Percentiles rank a stretch among this genome's conserved stretches.
Conservation (phyloP, 1,284 basidiomycete genomes). For the Ceratobasidium sp. region DNA sequence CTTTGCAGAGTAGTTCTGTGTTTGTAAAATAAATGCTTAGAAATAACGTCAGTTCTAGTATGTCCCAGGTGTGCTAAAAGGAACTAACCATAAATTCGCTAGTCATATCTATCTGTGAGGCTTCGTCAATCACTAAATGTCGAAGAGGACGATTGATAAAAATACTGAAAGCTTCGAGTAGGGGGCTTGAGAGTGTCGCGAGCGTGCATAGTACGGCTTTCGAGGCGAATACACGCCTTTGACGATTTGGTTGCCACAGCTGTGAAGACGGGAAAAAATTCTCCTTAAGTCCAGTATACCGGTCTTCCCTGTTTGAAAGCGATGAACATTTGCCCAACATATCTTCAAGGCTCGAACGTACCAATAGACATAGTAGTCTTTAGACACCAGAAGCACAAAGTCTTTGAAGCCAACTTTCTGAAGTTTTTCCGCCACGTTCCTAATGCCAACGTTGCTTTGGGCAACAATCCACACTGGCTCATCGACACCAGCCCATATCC, state of each 20-base stretch:
- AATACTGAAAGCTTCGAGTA: not conserved
- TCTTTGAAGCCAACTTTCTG: constrained; percentile 58
- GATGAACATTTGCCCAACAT: constrained; percentile 35
- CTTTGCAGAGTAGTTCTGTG: constrained; percentile 64
- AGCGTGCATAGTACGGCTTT: constrained; percentile 24
- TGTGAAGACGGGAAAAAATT: constrained; percentile 12
- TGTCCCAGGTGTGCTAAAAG: not conserved
- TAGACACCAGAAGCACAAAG: constrained; percentile 68
- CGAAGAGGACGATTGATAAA: constrained; percentile 44
- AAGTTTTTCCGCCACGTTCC: constrained; percentile 74
- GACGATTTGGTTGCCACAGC: not conserved
- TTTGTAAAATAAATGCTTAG: constrained; percentile 58
- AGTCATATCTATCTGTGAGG: constrained; percentile 66
- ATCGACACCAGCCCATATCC: constrained; percentile 56
- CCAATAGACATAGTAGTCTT: constrained; percentile 71
- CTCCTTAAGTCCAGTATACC: constrained; percentile 61
- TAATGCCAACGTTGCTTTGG: constrained; percentile 74
- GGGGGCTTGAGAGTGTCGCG: constrained; percentile 6
- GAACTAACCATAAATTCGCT: constrained; percentile 63
- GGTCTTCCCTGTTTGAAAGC: constrained; percentile 68
- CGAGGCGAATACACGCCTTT: not conserved
- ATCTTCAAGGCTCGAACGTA: constrained; percentile 53
- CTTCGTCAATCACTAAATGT: constrained; percentile 70
- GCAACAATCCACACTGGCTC: constrained; percentile 75
- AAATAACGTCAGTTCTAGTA: not conserved